phyloP scores from a whole-genome alignment of 345 rosid genomes.

The Lenwebbia sp. region DNA sequence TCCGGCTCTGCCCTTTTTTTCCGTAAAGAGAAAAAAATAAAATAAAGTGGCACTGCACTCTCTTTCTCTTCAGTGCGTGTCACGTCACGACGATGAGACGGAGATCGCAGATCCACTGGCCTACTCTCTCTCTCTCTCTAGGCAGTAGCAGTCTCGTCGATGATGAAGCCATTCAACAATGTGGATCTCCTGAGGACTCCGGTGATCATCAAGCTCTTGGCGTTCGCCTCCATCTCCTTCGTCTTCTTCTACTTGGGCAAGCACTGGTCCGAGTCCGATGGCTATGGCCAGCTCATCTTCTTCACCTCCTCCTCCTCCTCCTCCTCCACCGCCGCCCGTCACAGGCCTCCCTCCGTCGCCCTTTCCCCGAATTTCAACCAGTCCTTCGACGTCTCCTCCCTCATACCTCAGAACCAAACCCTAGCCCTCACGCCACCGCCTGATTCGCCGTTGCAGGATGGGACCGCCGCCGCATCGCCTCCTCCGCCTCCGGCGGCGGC shows the following conservation, averaged over 20 bases:
- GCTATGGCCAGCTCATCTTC: slow-evolving; percentile 61
- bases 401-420: slow-evolving; percentile 23
- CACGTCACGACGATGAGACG: background rate
- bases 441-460: background rate
- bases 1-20: too few species aligned
- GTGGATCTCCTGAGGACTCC: slow-evolving; percentile 30
- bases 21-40: background rate
- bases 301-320: slow-evolving; percentile 32
- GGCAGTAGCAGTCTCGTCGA: background rate
- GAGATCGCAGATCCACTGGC: background rate
- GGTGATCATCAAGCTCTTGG: slow-evolving; percentile 28
- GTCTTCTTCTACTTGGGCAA: slow-evolving; percentile 81
- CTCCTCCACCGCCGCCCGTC: slow-evolving; percentile 12
- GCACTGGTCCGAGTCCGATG: slow-evolving; percentile 77
- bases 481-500: slow-evolving; percentile 26
- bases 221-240: slow-evolving; percentile 40
- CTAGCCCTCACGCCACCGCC: background rate
- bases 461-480: background rate
- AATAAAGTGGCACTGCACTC: background rate
- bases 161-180: slow-evolving; percentile 39
- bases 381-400: slow-evolving; percentile 31
- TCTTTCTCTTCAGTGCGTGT: background rate
- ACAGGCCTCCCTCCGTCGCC: slow-evolving; percentile 35
- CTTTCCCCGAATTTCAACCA: slow-evolving; percentile 51
- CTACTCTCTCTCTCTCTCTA: background rate